These are phyloP conservation scores for Ophioceras dolichostomum DNA, from an alignment of 2,329 filamentous ascomycete species.

Conservation along the genomic window DNA sequence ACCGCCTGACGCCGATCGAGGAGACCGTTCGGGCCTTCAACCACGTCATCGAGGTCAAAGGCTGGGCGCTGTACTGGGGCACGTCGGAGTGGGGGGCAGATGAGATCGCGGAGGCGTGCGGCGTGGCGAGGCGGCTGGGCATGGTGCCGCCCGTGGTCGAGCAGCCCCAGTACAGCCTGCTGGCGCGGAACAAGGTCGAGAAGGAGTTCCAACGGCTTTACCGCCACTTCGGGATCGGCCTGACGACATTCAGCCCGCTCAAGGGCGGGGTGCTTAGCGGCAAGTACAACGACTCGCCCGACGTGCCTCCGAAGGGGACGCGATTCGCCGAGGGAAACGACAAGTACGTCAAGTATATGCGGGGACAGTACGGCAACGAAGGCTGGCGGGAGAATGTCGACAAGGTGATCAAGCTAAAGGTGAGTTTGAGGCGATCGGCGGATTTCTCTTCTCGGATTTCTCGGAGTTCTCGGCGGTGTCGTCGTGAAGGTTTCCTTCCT, in stretches of 20 bases:
- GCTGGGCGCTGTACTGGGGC: constrained; percentile 61
- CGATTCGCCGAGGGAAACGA: constrained; percentile 45
- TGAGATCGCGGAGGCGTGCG: constrained; percentile 53
- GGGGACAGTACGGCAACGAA: constrained; percentile 37
- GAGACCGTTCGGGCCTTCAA: constrained; percentile 62
- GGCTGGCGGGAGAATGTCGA: constrained; percentile 45
- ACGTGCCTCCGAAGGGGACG: constrained; percentile 48
- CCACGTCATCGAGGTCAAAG: constrained; percentile 53
- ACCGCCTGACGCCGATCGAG: constrained; percentile 56
- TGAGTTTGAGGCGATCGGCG: background rate
- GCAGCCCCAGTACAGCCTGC: constrained; percentile 57
- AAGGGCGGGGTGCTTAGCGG: constrained; percentile 44
- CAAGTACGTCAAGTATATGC: constrained; percentile 40
- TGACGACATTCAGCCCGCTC: constrained; percentile 40
- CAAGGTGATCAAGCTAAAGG: constrained; percentile 29
- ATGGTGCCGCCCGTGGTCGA: constrained; percentile 54
- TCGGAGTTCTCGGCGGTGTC: background rate
- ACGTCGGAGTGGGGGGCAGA: constrained; percentile 60
- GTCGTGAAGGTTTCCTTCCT: too few species aligned
- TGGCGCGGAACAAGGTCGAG: constrained; percentile 41
- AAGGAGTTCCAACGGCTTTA: constrained; percentile 43
- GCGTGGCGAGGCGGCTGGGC: constrained; percentile 43
- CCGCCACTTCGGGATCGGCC: constrained; percentile 42
- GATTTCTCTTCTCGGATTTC: background rate
- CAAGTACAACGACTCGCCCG: constrained; percentile 51